Base-by-base conservation (phyloP, 108 stramenopile species). In the Bacterosira constricta region DNA sequence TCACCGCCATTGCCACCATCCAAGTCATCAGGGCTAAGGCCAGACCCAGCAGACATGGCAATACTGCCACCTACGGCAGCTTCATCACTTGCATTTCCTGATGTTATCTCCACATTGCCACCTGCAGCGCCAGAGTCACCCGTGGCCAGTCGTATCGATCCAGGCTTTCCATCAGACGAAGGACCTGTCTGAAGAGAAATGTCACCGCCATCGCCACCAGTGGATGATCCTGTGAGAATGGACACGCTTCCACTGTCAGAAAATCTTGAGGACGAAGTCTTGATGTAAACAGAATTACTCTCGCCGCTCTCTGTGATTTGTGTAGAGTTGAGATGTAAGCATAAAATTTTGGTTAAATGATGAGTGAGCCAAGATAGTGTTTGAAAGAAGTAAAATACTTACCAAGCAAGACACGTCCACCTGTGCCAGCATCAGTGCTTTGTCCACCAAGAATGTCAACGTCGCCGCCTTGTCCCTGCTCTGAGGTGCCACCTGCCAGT, bases 261-360 rank as follows among this genome's bases (percentile, higher is more conserved):
- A 26, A 56, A 46, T 23, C 53, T 63, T 55, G 72, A 62, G 9
- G 71, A 52, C n/a, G 25, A 31, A 1, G 72, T 68, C 45, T 56
- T 10, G 21, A 75, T 75, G 7, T 56, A 61, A 6, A 67, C 66
- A n/a, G 21, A 31, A 20, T 29, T 52, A 9, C 58, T 37, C 36
- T 68, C 66, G 35, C 74, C 66, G 30, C 74, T 75, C 66, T 38
- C 74, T 68, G 4, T 34, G 11, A 34, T 25, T 65, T 4, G 17
- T 6, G 8, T 26, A 2, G 6, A 46, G 35, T 1, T 8, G 4
- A 68, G 25, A 4, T n/a, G 25, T 51, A 27, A 27, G 31, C 1
- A 3, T 21, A 49, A 26, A 26, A 17, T 10, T 11, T 2, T 25
- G 3, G 42, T 30, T 42, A 30, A 35, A 25, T 9, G n/a, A 31